These are phyloP conservation scores for Pestalotiopsis sp. DNA, from an alignment of 2,329 filamentous ascomycete species.

Conservation along the genomic window DNA sequence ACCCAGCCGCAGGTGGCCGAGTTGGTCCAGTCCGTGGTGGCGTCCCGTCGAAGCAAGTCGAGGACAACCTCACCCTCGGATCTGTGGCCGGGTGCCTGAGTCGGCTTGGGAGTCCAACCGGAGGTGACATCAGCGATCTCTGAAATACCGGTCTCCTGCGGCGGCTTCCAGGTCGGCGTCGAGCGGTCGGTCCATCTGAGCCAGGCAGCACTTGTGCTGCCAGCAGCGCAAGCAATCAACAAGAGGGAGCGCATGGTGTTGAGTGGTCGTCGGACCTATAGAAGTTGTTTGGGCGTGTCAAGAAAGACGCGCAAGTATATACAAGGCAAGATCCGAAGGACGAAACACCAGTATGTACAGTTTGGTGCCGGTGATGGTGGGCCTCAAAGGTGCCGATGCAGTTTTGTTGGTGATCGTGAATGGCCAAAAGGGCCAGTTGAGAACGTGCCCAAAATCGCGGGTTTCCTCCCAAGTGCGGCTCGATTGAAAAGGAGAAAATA, in stretches of 20 bases:
- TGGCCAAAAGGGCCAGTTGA: neutral
- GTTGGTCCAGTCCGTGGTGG: conserved; percentile 25
- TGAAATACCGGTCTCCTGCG: conserved; percentile 1
- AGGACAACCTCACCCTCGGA: neutral
- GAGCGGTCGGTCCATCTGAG: conserved; percentile 1
- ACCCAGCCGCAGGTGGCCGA: conserved; percentile 32
- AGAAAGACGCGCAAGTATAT: neutral
- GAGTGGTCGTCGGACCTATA: neutral
- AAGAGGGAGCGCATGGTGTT: neutral
- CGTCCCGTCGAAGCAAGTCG: conserved; percentile 1
- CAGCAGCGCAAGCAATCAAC: neutral
- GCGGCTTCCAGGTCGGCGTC: conserved; percentile 2
- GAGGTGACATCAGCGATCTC: neutral
- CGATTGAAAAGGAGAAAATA: neutral
- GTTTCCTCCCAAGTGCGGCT: neutral
- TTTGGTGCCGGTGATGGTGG: neutral
- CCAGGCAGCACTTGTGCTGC: conserved; percentile 5
- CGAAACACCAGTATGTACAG: neutral
- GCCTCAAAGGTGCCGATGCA: neutral
- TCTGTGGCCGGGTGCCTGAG: neutral
- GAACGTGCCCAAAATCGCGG: neutral
- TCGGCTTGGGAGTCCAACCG: conserved; percentile 9
- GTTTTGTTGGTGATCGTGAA: neutral
- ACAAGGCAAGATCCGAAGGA: neutral
- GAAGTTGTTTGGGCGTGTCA: neutral